Evolutionary conservation across 169 alveolate species (phyloP), one percentile per base, ranked within the genome.

Genomic region (Plasmodium malariae): DNA sequence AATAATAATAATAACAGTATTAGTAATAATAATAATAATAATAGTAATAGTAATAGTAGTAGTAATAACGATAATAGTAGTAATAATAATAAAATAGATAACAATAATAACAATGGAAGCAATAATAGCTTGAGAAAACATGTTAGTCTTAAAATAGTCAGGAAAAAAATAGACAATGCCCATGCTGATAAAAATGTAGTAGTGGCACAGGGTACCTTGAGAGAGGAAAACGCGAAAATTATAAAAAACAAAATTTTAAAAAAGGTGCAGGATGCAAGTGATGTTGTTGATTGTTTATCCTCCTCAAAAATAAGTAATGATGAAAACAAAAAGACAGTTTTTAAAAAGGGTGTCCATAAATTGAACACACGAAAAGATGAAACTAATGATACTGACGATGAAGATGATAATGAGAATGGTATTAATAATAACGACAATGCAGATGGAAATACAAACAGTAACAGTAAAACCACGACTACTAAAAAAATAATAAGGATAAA

Each of bases 171-270:
- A 2, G 68, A 57, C 17, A 51, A 54, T 72, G 51, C 12, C 21
- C 67, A 74, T 24, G 14, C 26, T n/a, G 88, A 74, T 11, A 74
- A 34, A 45, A 62, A 14, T 34, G 32, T 45, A 24, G 28, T 24
- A 6, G 48, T 17, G 4, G 26, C 34, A 19, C 60, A 57, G 19
- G 74, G 67, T 32, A 57, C 34, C 17, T 6, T 57, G 30, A 48
- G 59, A 48, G n/a, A n/a, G n/a, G n/a, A n/a, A n/a, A n/a, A n/a
- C n/a, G n/a, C n/a, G n/a, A 68, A 68, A 43, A 51, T 30, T 26
- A 54, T 68, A 30, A 74, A 59, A 65, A 28, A 49, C 30, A 74
- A 57, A 67, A 65, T 57, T 32, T 19, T 57, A 21, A 74, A 74
- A 36, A 74, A 74, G 32, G 63, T 21, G 7, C 74, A 74, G 21